Percentiles rank a stretch among this genome's conserved stretches.
phyloP scores from a whole-genome alignment of 768 basidiomycete genomes.

The Xerocomellus amylosporus region DNA sequence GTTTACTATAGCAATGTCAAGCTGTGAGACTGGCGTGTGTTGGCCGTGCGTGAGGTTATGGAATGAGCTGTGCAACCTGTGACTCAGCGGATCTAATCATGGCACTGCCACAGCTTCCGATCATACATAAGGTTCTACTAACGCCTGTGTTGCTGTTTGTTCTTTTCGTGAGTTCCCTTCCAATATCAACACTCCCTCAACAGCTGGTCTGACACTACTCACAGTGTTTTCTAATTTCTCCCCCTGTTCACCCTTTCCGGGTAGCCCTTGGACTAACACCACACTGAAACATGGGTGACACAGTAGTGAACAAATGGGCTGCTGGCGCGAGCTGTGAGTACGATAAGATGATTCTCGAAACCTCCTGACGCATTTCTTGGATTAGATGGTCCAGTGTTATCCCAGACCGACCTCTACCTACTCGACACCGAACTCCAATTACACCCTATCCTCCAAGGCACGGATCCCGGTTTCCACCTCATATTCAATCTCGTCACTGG shows the following conservation, averaged over 20 bases:
- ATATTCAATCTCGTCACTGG: slow-evolving; percentile 72
- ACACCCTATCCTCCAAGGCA: slow-evolving; percentile 66
- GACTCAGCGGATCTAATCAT: slow-evolving; percentile 25
- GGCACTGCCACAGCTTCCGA: slow-evolving; percentile 26
- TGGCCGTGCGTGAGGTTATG: not conserved
- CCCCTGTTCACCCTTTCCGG: not conserved
- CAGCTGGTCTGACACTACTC: not conserved
- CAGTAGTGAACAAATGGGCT: slow-evolving; percentile 34
- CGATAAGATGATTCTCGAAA: not conserved
- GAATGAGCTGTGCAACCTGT: slow-evolving; percentile 11
- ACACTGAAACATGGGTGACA: slow-evolving; percentile 25
- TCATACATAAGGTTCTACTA: slow-evolving; percentile 7
- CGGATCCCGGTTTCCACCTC: slow-evolving; percentile 51
- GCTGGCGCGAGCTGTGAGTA: slow-evolving; percentile 37
- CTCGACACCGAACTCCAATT: slow-evolving; percentile 66
- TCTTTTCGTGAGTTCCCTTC: not conserved
- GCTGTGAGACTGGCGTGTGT: slow-evolving; percentile 5
- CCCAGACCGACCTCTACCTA: slow-evolving; percentile 79
- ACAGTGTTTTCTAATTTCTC: not conserved
- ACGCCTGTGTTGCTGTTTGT: not conserved
- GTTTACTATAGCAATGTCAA: not conserved
- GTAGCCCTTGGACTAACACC: not conserved
- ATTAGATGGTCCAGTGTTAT: slow-evolving; percentile 74
- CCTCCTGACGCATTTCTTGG: not conserved
- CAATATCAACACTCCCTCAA: not conserved